Conservation (phyloP, 2,329 filamentous ascomycete species). For the Teratosphaeria viscida region DNA sequence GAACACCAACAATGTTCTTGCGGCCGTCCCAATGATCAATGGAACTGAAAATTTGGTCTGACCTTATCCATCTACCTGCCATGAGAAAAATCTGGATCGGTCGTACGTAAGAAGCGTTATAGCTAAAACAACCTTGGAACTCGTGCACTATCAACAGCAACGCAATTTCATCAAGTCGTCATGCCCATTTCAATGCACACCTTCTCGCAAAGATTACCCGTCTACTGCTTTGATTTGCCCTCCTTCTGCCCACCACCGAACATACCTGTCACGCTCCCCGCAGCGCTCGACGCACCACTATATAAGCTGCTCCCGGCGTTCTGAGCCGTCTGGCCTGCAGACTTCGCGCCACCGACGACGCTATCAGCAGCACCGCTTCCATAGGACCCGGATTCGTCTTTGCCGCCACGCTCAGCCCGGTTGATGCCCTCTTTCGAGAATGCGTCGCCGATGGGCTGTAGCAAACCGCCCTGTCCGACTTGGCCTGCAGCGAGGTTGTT, state of each 20-base stretch:
- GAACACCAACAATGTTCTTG: not conserved
- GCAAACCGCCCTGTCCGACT: slow-evolving; percentile 57
- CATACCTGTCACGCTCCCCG: slow-evolving; percentile 23
- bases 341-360: slow-evolving; percentile 19
- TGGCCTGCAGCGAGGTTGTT: slow-evolving; percentile 53
- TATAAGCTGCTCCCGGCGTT: slow-evolving; percentile 17
- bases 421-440: slow-evolving; percentile 56
- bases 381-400: slow-evolving; percentile 49
- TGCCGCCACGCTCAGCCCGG: slow-evolving; percentile 53
- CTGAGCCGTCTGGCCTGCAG: slow-evolving; percentile 17
- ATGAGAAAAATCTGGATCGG: not conserved
- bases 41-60: no score
- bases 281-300: slow-evolving; percentile 24
- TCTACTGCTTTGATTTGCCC: slow-evolving; percentile 7
- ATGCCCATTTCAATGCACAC: not conserved
- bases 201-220: not conserved
- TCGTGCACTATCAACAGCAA: not conserved
- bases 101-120: not conserved
- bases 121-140: not conserved
- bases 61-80: no score
- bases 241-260: slow-evolving; percentile 25
- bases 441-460: slow-evolving; percentile 53
- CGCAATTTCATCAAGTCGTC: not conserved
- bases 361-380: slow-evolving; percentile 26
- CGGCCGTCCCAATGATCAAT: no score